Conservation (phyloP, 225 moss, liverwort and hornwort species). For the Neckera pumila region DNA sequence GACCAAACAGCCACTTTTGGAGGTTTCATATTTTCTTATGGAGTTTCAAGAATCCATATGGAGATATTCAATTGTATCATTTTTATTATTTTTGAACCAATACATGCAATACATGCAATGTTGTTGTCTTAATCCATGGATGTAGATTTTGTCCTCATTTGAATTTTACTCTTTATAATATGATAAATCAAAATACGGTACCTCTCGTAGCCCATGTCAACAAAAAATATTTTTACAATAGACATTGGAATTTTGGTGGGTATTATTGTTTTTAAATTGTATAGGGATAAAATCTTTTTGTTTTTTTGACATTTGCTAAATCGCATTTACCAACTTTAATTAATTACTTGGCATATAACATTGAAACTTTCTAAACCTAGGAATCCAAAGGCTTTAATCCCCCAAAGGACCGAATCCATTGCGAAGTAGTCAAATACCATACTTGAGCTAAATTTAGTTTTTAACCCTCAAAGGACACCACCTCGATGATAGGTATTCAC, state of each 20-base stretch:
- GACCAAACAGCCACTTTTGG: not conserved
- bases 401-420: not conserved
- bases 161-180: not conserved
- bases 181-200: not conserved
- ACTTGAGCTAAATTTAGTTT: too few relatives aligned
- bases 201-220: accelerated
- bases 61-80: not conserved
- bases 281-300: too few relatives aligned
- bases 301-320: too few relatives aligned
- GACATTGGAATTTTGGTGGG: not conserved
- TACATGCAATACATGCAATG: not conserved
- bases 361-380: not conserved
- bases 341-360: too few relatives aligned
- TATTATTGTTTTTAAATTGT: not conserved
- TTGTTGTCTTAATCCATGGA: not conserved
- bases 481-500: too few relatives aligned
- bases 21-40: not conserved
- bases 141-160: not conserved
- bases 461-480: too few relatives aligned
- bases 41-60: not conserved
- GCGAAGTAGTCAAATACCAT: not conserved
- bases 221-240: not conserved
- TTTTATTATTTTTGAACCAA: not conserved
- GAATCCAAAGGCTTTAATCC: not conserved
- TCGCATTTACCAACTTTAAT: too few relatives aligned